Percentiles rank a stretch among this genome's conserved stretches.
phyloP scores from a whole-genome alignment of 2,329 filamentous ascomycete species.

The Verticillium longisporum region DNA sequence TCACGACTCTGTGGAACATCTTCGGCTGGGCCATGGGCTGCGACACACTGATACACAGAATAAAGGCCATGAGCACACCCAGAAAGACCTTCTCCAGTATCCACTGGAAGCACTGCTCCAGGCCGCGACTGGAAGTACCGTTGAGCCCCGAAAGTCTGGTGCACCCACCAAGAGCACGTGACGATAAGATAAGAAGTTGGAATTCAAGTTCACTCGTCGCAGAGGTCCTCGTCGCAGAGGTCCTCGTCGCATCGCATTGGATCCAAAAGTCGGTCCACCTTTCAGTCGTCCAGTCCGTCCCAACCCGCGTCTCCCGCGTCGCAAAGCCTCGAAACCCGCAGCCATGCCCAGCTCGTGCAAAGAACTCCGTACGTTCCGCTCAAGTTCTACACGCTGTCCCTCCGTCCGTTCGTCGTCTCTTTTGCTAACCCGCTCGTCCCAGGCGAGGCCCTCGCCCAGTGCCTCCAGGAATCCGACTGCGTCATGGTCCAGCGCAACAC shows the following conservation, averaged over 20 bases:
- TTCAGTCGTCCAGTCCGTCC: background rate
- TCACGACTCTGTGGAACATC: no score
- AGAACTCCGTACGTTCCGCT: conserved; percentile 70
- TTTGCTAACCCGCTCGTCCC: conserved; percentile 8
- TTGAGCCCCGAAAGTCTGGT: no score
- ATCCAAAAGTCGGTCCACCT: conserved; percentile 1
- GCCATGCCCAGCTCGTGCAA: conserved; percentile 92
- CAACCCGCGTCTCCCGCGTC: background rate
- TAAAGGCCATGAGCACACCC: no score
- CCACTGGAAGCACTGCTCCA: no score
- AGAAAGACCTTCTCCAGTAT: no score
- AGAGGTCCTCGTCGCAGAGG: no score
- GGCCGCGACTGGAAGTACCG: no score
- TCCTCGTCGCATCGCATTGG: background rate
- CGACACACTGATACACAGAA: no score
- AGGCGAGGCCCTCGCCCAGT: conserved; percentile 90
- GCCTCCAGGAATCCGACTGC: conserved; percentile 94
- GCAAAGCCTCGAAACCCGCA: conserved; percentile 8
- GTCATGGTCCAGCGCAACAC: conserved; percentile 86
- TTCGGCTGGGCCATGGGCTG: no score
- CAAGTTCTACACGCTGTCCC: no score
- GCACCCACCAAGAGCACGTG: background rate
- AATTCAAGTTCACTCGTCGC: background rate
- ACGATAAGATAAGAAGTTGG: background rate
- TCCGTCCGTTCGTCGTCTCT: conserved; percentile 16